Evolutionary conservation across 2,329 filamentous ascomycete species (phyloP).

Genomic region (Arachnopeziza araneosa): DNA sequence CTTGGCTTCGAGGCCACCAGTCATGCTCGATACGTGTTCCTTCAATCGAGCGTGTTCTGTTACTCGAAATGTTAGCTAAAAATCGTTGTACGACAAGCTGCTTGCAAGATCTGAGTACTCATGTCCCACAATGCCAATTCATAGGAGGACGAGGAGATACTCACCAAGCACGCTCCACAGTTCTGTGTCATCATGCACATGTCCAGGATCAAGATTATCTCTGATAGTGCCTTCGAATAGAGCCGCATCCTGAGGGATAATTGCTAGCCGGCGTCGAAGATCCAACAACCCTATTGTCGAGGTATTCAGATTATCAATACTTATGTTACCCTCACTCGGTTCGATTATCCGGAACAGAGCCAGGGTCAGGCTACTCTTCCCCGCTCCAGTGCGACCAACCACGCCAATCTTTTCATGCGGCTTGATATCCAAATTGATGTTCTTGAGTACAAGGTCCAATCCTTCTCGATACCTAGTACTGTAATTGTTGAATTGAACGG

Average conservation of each 20-base stretch:
- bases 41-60: conserved; percentile 88
- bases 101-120: conserved; percentile 22
- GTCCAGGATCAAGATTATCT: conserved; percentile 91
- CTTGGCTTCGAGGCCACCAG: conserved; percentile 81
- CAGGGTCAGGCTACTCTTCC: conserved; percentile 90
- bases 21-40: conserved; percentile 81
- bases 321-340: conserved; percentile 73
- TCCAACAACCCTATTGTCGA: conserved; percentile 86
- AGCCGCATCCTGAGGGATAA: conserved; percentile 96
- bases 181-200: conserved; percentile 94
- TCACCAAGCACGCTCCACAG: conserved; percentile 90
- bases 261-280: conserved; percentile 81
- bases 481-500: conserved; percentile 87
- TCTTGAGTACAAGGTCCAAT: conserved; percentile 86
- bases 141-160: conserved; percentile 32
- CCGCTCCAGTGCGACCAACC: conserved; percentile 90
- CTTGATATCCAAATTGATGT: conserved; percentile 88
- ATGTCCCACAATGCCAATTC: conserved; percentile 20
- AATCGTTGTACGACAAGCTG: conserved; percentile 23
- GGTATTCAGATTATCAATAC: conserved; percentile 85
- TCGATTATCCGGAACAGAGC: conserved; percentile 96
- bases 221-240: conserved; percentile 90
- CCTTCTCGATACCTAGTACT: conserved; percentile 88
- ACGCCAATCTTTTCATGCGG: conserved; percentile 97
- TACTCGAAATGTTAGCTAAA: conserved; percentile 35